Conservation (phyloP, 139 green algal species). For the Protoeuglena noctilucae region DNA sequence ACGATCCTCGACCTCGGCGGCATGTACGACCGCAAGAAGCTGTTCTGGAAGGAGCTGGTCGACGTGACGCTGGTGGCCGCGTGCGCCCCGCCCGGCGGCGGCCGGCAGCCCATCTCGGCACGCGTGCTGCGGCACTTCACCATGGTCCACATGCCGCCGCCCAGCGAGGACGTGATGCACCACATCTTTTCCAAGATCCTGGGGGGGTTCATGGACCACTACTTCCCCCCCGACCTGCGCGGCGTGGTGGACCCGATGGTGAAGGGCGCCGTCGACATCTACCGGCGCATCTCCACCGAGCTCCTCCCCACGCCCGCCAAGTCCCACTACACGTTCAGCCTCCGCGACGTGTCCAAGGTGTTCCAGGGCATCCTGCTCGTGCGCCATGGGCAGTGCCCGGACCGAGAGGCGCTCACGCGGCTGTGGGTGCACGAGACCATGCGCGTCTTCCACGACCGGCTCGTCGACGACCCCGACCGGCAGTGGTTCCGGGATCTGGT, state of each 20-base stretch:
- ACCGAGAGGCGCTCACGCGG: conserved; percentile 28
- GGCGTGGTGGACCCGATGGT: conserved; percentile 34
- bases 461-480: conserved; percentile 59
- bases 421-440: conserved; percentile 64
- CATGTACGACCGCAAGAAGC: conserved; percentile 69
- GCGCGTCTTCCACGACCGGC: conserved; percentile 63
- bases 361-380: conserved; percentile 63
- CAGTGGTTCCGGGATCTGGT: conserved; percentile 37
- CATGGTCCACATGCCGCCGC: conserved; percentile 52
- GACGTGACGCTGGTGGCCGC: conserved; percentile 45
- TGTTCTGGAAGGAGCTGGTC: conserved; percentile 71
- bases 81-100: conserved; percentile 57
- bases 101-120: conserved; percentile 47
- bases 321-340: conserved; percentile 72
- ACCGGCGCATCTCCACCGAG: conserved; percentile 41
- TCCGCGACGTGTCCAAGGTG: conserved; percentile 60
- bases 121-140: conserved; percentile 71
- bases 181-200: conserved; percentile 63
- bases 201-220: conserved; percentile 43
- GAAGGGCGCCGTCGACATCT: conserved; percentile 41
- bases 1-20: conserved; percentile 40
- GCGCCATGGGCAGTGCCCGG: conserved; percentile 18
- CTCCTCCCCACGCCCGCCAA: conserved; percentile 57
- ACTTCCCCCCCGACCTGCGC: conserved; percentile 37
- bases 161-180: conserved; percentile 36